Evolutionary conservation across 495 filamentous ascomycete species (phyloP).

Genomic region (Annulohypoxylon moriforme): DNA sequence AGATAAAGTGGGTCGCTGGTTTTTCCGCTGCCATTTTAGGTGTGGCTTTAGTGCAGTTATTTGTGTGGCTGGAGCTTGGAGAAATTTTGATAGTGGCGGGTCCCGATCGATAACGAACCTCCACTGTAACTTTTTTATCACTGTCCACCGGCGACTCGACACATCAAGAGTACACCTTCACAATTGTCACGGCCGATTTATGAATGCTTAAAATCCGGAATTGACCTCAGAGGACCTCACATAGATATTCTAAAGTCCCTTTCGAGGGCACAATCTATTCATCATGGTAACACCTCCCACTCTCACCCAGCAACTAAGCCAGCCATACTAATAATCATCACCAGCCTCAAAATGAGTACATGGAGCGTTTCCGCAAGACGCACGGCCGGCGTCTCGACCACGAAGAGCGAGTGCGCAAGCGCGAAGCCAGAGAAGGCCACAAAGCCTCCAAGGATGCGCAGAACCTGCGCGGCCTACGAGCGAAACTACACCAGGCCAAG

Average conservation of each 20-base stretch:
- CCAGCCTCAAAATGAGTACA: constrained; percentile 94
- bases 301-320: background rate
- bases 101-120: constrained; percentile 30
- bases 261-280: constrained; percentile 43
- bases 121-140: constrained; percentile 40
- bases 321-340: constrained; percentile 10
- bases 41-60: constrained; percentile 3
- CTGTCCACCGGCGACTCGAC: background rate
- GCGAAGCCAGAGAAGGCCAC: constrained; percentile 86
- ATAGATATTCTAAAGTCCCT: constrained; percentile 41
- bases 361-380: constrained; percentile 86
- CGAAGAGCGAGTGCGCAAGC: constrained; percentile 92
- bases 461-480: constrained; percentile 88
- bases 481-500: constrained; percentile 95
- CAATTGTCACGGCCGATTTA: background rate
- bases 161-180: background rate
- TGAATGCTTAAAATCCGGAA: background rate
- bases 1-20: constrained; percentile 42
- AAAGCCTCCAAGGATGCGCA: constrained; percentile 87
- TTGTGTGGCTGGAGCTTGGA: constrained; percentile 37
- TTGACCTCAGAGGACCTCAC: background rate
- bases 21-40: constrained; percentile 21
- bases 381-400: constrained; percentile 82
- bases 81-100: constrained; percentile 39
- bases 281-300: constrained; percentile 26